Evolutionary conservation across 129 eudicot species (phyloP).

Genomic region (Lonicera japonica): DNA sequence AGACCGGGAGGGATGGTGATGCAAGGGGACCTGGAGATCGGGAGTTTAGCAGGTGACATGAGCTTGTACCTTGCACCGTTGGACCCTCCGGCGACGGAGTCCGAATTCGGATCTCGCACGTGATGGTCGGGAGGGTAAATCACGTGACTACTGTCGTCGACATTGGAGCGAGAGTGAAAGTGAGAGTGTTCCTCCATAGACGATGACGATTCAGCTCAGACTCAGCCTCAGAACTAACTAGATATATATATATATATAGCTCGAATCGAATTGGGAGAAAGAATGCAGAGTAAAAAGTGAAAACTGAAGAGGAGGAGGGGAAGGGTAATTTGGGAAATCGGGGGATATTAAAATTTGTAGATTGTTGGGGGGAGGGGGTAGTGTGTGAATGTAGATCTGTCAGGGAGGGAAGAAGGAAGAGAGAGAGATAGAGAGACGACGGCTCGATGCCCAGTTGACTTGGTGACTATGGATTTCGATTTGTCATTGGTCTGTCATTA

Average conservation of each 20-base stretch:
- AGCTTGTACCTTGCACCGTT: conserved; percentile 78
- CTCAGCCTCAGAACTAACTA: too few relatives aligned
- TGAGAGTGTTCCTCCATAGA: not conserved
- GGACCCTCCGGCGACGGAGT: conserved; percentile 34
- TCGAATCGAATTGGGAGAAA: not conserved
- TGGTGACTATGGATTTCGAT: not conserved
- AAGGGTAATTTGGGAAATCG: conserved; percentile 7
- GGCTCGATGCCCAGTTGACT: conserved; percentile 13
- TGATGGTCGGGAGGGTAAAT: conserved; percentile 4
- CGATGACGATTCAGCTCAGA: too few relatives aligned
- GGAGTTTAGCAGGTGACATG: conserved; percentile 96
- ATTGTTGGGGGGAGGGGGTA: not conserved
- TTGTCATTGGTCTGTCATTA: not conserved
- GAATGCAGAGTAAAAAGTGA: not conserved
- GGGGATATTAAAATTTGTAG: not conserved
- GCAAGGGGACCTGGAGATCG: conserved; percentile 77
- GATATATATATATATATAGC: too few relatives aligned
- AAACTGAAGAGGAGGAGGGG: not conserved
- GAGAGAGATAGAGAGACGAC: not conserved
- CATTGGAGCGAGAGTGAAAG: conserved; percentile 25
- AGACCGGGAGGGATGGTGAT: conserved; percentile 79
- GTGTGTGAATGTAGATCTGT: conserved; percentile 10
- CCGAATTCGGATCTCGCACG: conserved; percentile 21
- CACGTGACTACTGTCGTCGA: conserved; percentile 6
- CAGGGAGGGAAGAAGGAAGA: not conserved